These are phyloP conservation scores for Ophidiomyces ophidiicola DNA, from an alignment of 2,329 filamentous ascomycete species.

Conservation along the genomic window DNA sequence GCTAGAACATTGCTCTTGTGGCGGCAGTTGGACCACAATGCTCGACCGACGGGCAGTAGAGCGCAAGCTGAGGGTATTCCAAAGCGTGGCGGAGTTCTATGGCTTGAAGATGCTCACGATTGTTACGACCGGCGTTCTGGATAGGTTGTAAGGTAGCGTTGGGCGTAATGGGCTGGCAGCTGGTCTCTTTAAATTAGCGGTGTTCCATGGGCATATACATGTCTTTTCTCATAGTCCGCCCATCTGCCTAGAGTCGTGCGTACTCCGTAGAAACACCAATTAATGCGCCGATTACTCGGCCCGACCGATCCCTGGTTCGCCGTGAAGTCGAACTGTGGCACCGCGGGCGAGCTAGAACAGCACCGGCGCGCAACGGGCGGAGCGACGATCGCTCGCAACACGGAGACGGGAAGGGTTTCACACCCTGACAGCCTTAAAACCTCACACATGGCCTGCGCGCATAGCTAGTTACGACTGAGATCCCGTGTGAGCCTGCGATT, in stretches of 20 bases:
- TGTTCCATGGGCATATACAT: too few relatives aligned
- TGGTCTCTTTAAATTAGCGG: too few relatives aligned
- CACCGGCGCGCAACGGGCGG: too few relatives aligned
- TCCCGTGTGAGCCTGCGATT: neutral
- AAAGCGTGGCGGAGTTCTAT: constrained; percentile 65
- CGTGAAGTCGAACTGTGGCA: too few relatives aligned
- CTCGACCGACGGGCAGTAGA: constrained; percentile 55
- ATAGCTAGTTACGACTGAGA: neutral
- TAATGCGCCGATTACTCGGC: too few relatives aligned
- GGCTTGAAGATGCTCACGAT: constrained; percentile 67
- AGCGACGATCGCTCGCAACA: too few relatives aligned
- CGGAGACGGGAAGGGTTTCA: neutral
- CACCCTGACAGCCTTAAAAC: neutral
- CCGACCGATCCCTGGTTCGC: constrained; percentile 1
- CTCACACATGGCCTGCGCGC: too few relatives aligned
- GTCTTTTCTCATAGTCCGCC: too few relatives aligned
- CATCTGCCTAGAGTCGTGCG: too few relatives aligned
- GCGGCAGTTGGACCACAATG: constrained; percentile 68
- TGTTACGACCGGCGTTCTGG: constrained; percentile 55
- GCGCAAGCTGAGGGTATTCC: constrained; percentile 56
- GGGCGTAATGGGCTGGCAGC: too few relatives aligned
- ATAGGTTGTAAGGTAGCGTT: constrained; percentile 28
- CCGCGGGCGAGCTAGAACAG: too few relatives aligned
- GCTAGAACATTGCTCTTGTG: constrained; percentile 91
- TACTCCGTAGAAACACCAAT: too few relatives aligned